These are phyloP conservation scores for Capronia americana DNA, from an alignment of 2,329 filamentous ascomycete species.

Conservation along the genomic window DNA sequence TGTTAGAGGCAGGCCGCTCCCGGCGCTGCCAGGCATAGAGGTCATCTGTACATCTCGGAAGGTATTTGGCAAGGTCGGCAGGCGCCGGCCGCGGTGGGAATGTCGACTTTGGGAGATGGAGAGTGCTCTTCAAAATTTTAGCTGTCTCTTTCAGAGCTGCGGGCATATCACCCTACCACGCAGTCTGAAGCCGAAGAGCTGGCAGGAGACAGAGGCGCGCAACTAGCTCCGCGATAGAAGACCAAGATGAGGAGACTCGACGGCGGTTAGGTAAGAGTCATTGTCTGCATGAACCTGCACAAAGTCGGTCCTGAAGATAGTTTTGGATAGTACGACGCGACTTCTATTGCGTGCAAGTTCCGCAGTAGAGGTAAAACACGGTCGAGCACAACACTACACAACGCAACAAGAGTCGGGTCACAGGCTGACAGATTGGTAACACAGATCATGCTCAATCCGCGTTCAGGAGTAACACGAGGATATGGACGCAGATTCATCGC, in stretches of 20 bases:
- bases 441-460: background rate
- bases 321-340: background rate
- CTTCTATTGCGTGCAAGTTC: background rate
- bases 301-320: background rate
- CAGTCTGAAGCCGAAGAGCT: conserved; percentile 7
- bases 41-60: conserved; percentile 81
- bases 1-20: conserved; percentile 55
- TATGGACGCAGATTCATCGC: background rate
- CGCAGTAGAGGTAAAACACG: background rate
- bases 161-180: conserved; percentile 36
- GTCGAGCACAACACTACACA: background rate
- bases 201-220: background rate
- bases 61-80: conserved; percentile 61
- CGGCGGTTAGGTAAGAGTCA: background rate
- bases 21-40: conserved; percentile 85
- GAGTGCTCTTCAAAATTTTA: conserved; percentile 74
- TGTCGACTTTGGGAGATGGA: conserved; percentile 75
- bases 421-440: no score
- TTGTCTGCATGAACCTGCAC: background rate
- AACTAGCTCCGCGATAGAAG: background rate
- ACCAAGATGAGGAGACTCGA: background rate
- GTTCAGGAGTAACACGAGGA: background rate
- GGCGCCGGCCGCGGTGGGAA: conserved; percentile 64
- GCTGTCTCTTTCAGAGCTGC: conserved; percentile 41
- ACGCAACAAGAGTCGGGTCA: background rate